Evolutionary conservation across 495 filamentous ascomycete genomes (phyloP), one percentile per base, ranked within the genome.

Genomic region (Filosporella fistucella): DNA sequence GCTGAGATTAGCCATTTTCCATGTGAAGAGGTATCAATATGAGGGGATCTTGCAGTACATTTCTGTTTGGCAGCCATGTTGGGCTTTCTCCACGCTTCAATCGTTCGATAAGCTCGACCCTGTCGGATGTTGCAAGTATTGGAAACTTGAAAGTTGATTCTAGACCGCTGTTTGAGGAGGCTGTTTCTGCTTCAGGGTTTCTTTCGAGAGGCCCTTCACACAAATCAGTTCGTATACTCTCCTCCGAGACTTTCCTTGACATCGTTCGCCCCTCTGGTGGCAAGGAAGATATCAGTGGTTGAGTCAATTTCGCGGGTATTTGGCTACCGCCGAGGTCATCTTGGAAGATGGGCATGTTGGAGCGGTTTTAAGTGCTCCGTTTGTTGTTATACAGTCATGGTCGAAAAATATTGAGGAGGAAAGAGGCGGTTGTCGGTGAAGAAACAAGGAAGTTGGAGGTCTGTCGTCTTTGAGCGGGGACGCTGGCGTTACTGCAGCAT

Each of bases 81-180:
- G 85, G 84, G 46, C 78, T 85, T 63, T 91, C 82, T 29, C 81
- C 79, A 65, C 75, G 77, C 69, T 96, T 97, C 53, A 96, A 75
- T 51, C 84, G 75, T 64, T 88, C 80, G 49, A 96, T 96, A 51
- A 95, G 74, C 64, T 90, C 82, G 40, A 78, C 81, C 51, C 91
- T 77, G 57, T 87, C 78, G 1, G 51, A 60, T 20, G 45, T 57
- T 18, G 29, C 47, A 47, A 49, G 43, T 24, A 18, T 35, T 21
- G 48, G 47, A 20, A 52, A 55, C 18, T n/a, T 40, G 34, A 50
- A 55, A 12, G 18, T 34, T 18, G 45, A 14, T 18, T 45, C 28
- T 20, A 45, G 33, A 10, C 14, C 22, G 18, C 25, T 54, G 29
- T 42, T 42, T 7, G 59, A 59, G n/a, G 51, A 43, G 16, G n/a